Base-by-base conservation (phyloP, 2,329 filamentous ascomycete genomes). In the Alternaria infectoria region DNA sequence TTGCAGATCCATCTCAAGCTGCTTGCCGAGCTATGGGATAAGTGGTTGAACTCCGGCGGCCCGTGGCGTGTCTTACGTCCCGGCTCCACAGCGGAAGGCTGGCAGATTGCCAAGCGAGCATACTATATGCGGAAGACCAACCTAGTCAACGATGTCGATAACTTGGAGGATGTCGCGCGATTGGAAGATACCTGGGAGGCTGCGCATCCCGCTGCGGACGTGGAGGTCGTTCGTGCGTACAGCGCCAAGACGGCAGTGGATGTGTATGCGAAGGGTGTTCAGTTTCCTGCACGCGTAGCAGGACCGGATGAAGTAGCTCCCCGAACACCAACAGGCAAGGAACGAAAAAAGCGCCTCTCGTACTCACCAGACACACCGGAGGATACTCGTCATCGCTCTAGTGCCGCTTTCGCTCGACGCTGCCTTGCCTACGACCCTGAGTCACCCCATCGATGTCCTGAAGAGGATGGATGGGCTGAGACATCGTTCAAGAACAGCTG, bases 391-490 rank as follows among this genome's bases (percentile, higher is more conserved):
- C 57, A 66, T 44, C 61, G 63, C 6, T 45, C 61, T 6, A 40
- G 49, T 12, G 26, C 6, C 5, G 11, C 43, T 4, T 65, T 44
- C 5, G 26, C 30, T 11, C 65, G 61, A 36, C n/a, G 15, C 11
- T 58, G 17, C 28, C 5, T 30, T 2, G 23, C 6, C 4, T 65
- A 66, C 44, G 58, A 70, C 17, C 55, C 64, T 3, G 26, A 60
- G 4, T 70, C 62, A 6, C 56, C 61, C 30, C 55, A 70, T 28
- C 58, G 56, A 5, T 66, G 61, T 43, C 59, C 55, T 6, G 13
- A 54, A 4, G 32, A 57, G 4, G 56, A 65, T 3, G 62, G 65
- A 4, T 70, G 62, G 57, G 50, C 55, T 5, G 67, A 71, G 13
- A 67, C 63, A 4, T 61, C 62, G 4, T 58, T 62, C 25, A 36